Base-by-base conservation (phyloP, 192 early-diverging fungal genomes). In the Rhizophagus clarus region DNA sequence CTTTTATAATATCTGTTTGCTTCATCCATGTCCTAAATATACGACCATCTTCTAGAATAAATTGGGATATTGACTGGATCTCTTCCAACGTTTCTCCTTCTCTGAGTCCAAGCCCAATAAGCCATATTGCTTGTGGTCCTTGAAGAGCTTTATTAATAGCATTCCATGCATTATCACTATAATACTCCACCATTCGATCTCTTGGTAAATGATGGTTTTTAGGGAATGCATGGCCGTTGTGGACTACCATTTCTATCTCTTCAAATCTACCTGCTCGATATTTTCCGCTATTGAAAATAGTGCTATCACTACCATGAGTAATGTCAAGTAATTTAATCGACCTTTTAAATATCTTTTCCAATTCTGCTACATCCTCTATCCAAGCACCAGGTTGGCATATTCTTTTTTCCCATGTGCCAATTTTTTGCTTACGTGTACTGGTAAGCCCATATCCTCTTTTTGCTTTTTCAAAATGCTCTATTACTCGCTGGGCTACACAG, bases 1-100 rank as follows among this genome's bases (percentile, higher is more conserved):
- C 56, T 63, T 76, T 49, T 56, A 74, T 26, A 60, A 74, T 74
- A 32, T 61, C 72, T 60, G 49, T 61, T 34, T 74, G 49, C 34
- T 76, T 76, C 10, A n/a, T 76, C 60, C 60, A 76, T 63, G 60
- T 76, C 10, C 74, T 76, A 40, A 76, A 76, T 76, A 32, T 62
- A 40, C 17, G 74, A 37, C 74, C 7, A 76, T 76, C 61, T 76
- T 76, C 74, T 76, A 76, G 11, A 5, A 76, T 32, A 62, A 73
- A 76, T 63, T 76, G 74, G 2, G 11, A 63, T 63, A 63, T 26
- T n/a, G n/a, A n/a, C n/a, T n/a, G n/a, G n/a, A n/a, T n/a, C n/a
- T n/a, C n/a, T n/a, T n/a, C n/a, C n/a, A n/a, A n/a, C n/a, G n/a
- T n/a, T n/a, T n/a, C n/a, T n/a, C n/a, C n/a, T n/a, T n/a, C n/a